Evolutionary conservation across 108 stramenopile genomes (phyloP), one percentile per base, ranked within the genome.

Genomic region (Skeletonema costatum): DNA sequence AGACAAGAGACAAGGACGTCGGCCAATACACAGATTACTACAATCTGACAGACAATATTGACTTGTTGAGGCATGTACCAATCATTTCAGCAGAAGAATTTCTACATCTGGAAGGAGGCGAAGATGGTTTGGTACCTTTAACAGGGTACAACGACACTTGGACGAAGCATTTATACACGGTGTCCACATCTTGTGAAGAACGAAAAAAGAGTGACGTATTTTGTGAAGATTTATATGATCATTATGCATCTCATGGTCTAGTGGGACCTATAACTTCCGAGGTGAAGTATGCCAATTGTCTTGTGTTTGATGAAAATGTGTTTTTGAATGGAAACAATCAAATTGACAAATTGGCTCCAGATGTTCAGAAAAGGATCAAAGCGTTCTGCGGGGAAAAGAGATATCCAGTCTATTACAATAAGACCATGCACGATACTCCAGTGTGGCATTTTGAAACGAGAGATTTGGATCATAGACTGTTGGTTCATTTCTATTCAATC

Each of bases 401-500:
- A 4, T 77, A 53, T n/a, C 68, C 76, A 11, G 41, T 80, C 5
- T 92, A 78, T 64, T 90, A 90, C 60, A 81, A 75, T 31, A 56
- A 81, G 60, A 59, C 71, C 4, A 76, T 80, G 60, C 77, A 78
- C 14, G 68, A 87, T 35, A 70, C 85, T n/a, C 77, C 70, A 32
- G 50, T 85, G 33, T 68, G 85, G 73, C 88, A 89, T 80, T 85
- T 86, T 46, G 70, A 75, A 64, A 84, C 74, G 31, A 58, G 44
- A 65, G 63, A 75, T 10, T 10, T 78, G 8, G 66, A 73, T 13
- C 56, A 80, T 19, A 86, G 82, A 68, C 30, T 80, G 65, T 59
- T 97, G 77, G 73, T 90, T 39, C 96, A 97, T 64, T 94, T 88
- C 60, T 97, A 97, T 76, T 77, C 69, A 32, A 82, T 88, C 64